Evolutionary conservation across 768 basidiomycete species (phyloP), one percentile per base, ranked within the genome.

Genomic region (Auricularia sp.): DNA sequence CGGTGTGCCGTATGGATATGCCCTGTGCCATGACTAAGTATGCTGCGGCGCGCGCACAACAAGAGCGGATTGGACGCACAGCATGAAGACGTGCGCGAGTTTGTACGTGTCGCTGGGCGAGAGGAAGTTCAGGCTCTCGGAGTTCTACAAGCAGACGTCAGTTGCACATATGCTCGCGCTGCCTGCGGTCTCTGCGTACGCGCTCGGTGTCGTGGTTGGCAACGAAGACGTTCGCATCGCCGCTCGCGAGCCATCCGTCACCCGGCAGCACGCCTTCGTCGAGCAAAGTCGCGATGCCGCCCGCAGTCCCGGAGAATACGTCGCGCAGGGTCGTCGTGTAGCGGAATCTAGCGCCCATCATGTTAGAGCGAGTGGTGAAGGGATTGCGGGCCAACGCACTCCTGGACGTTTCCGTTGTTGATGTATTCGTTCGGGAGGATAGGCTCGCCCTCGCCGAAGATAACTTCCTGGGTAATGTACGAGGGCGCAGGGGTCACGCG

Each of bases 121-220:
- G 66, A 83, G 81, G 54, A 77, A 76, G 67, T 82, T 85, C 7
- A 88, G 75, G 0, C 86, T 85, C 35, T 62, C 69, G 1, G 82
- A 83, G 62, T 78, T 80, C 39, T 42, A 5, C 12, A 7, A 7
- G 39, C 39, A 42, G 0, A 7, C 3, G 39, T 42, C 29, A 14
- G 39, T 42, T 42, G 1, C 29, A 3, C 29, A 29, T 29, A 29
- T 2, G 29, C 29, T 29, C 2, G 29, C 29, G 29, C 2, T 29
- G 29, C 29, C 29, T 29, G 29, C 29, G 29, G 29, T 29, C 29
- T 29, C 29, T 29, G 12, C 39, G 39, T 42, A 42, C 39, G 85
- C 87, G 74, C 71, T 88, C 87, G 1, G 87, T 88, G 67, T 88
- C 87, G 64, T 88, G 87, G 68, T 88, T 87, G 0, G 82, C 76